Conservation (phyloP, 805 yeast species). For the Candida hispaniensis region DNA sequence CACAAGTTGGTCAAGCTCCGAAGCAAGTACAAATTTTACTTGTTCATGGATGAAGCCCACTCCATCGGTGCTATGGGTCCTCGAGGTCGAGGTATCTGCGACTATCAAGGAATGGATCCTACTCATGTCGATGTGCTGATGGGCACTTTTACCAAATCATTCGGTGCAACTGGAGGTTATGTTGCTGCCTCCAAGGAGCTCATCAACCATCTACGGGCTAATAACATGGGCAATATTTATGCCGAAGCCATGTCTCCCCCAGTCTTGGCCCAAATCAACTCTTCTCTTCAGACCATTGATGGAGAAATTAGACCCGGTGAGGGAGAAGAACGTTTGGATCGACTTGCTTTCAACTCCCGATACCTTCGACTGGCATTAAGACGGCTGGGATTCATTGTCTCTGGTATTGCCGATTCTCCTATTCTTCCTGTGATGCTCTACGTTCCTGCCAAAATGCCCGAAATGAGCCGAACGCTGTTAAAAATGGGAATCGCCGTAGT, state of each 20-base stretch:
- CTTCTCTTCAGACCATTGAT: conserved; percentile 65
- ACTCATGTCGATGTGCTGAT: conserved; percentile 70
- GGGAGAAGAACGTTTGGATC: conserved; percentile 79
- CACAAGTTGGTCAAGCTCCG: conserved; percentile 65
- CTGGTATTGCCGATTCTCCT: conserved; percentile 94
- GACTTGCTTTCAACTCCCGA: conserved; percentile 93
- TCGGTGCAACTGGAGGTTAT: conserved; percentile 99
- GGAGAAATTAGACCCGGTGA: conserved; percentile 87
- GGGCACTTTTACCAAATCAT: conserved; percentile 97
- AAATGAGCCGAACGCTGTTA: conserved; percentile 72
- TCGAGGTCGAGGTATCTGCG: conserved; percentile 88
- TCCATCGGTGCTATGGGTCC: conserved; percentile 99
- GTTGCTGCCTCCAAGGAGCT: conserved; percentile 63
- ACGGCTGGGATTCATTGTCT: conserved; percentile 85
- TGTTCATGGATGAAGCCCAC: conserved; percentile 96
- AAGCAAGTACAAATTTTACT: conserved; percentile 75
- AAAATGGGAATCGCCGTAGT: conserved; percentile 83
- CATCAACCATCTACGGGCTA: conserved; percentile 64
- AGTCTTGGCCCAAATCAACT: conserved; percentile 74
- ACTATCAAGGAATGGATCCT: conserved; percentile 76
- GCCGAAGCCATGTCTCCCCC: conserved; percentile 89
- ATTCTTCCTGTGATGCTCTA: conserved; percentile 82
- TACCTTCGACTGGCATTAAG: conserved; percentile 84
- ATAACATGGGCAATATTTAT: conserved; percentile 60
- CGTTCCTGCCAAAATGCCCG: conserved; percentile 91